A percentile compares a stretch with the other conserved stretches of the same genome.
phyloP scores from a whole-genome alignment of 2,329 filamentous ascomycete species.

The Mycocentrospora acerina region DNA sequence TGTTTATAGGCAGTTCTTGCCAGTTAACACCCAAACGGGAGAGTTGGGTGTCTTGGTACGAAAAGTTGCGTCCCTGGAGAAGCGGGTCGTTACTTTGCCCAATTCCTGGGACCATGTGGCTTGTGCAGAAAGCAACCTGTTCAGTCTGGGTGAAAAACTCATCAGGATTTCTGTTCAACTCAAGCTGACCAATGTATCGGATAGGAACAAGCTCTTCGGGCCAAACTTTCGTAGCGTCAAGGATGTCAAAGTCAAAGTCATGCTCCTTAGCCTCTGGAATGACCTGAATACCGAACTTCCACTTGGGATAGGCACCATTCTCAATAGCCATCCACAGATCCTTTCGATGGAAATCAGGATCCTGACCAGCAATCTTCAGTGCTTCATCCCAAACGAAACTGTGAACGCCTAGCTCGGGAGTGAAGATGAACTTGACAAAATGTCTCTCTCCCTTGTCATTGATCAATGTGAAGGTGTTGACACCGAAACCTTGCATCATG shows the following conservation, averaged over 20 bases:
- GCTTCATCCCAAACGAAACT: conserved; percentile 80
- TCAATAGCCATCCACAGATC: conserved; percentile 75
- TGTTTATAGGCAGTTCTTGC: conserved; percentile 76
- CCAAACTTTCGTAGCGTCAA: conserved; percentile 86
- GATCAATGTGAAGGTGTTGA: conserved; percentile 73
- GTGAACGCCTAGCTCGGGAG: conserved; percentile 72
- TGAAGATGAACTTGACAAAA: conserved; percentile 80
- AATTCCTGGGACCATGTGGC: conserved; percentile 76
- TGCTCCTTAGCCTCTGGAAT: conserved; percentile 71
- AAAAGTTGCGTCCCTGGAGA: conserved; percentile 71
- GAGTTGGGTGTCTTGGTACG: conserved; percentile 68
- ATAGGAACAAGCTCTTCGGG: conserved; percentile 75
- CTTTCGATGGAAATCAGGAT: conserved; percentile 80
- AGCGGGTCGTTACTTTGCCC: conserved; percentile 77
- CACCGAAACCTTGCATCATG: conserved; percentile 86
- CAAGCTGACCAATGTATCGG: conserved; percentile 75
- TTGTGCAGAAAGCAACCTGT: conserved; percentile 80
- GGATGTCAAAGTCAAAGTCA: conserved; percentile 81
- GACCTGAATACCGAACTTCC: conserved; percentile 81
- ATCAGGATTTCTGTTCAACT: conserved; percentile 77
- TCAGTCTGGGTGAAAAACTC: conserved; percentile 83
- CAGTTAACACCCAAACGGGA: conserved; percentile 72
- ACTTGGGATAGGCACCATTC: conserved; percentile 69
- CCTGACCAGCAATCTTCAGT: conserved; percentile 62
- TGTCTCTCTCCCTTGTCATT: conserved; percentile 68